Percentiles rank a stretch among this genome's conserved stretches.
Conservation (phyloP, 129 eudicot genomes). For the Helianthus tuberosus region DNA sequence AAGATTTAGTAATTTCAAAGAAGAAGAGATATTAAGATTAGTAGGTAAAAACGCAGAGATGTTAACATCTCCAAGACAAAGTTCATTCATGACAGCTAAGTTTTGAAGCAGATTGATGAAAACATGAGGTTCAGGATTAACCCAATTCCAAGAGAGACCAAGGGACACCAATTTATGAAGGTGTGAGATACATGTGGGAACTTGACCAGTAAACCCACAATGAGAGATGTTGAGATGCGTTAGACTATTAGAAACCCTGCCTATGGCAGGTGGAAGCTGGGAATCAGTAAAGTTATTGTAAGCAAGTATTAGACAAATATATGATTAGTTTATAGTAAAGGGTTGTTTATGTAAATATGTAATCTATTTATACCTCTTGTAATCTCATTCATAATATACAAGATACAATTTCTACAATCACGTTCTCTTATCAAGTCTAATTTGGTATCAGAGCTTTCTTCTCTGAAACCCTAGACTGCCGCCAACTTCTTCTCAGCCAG, state of each 20-base stretch:
- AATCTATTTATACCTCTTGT: too few species aligned
- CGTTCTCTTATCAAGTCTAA: too few species aligned
- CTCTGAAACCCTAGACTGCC: too few species aligned
- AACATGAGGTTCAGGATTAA: neutral
- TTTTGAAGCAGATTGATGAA: conserved; percentile 5
- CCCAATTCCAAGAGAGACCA: neutral
- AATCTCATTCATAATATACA: too few species aligned
- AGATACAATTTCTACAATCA: too few species aligned
- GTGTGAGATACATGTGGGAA: conserved; percentile 17
- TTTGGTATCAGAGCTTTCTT: too few species aligned
- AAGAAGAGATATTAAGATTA: conserved; percentile 15
- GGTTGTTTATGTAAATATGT: too few species aligned
- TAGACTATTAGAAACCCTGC: neutral
- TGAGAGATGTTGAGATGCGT: conserved; percentile 33
- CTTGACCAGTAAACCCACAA: conserved; percentile 12
- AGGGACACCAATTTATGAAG: conserved; percentile 24
- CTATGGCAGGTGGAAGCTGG: conserved; percentile 11
- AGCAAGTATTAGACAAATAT: neutral
- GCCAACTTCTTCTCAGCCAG: too few species aligned
- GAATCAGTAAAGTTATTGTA: conserved; percentile 20
- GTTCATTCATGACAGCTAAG: neutral
- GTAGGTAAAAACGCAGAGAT: conserved; percentile 15
- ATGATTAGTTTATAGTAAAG: too few species aligned
- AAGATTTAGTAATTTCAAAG: neutral
- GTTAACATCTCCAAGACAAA: neutral